A percentile compares a stretch with the other conserved stretches of the same genome.
phyloP scores from a whole-genome alignment of 345 rosid species.

The Turritis glabra region DNA sequence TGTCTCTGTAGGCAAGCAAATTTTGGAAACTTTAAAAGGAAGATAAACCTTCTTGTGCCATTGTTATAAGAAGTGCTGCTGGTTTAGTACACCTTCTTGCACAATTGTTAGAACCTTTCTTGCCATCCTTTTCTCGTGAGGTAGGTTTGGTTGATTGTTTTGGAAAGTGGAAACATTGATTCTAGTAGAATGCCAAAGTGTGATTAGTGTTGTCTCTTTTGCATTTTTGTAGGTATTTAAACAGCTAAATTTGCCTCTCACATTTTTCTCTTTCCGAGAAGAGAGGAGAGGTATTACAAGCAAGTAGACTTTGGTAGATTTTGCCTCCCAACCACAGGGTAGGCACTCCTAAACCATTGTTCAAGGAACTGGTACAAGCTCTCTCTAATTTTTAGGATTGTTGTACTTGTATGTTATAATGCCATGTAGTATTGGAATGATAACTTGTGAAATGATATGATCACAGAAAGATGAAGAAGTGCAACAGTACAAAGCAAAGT shows the following conservation, averaged over 20 bases:
- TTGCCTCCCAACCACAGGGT: constrained; percentile 62
- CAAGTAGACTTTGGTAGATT: no score
- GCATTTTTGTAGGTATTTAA: no score
- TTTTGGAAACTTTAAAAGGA: constrained; percentile 88
- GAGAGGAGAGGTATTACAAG: no score
- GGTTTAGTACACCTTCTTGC: constrained; percentile 87
- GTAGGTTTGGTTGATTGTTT: no score
- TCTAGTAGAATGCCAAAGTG: no score
- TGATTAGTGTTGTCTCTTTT: no score
- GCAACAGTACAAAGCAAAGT: constrained; percentile 56
- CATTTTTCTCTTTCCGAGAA: no score
- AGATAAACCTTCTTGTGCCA: constrained; percentile 64
- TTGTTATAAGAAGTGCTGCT: constrained; percentile 71
- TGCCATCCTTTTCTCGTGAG: no score
- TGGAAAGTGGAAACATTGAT: no score
- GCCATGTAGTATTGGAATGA: neutral
- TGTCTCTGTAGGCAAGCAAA: no score
- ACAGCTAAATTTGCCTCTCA: no score
- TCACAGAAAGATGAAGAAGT: constrained; percentile 66
- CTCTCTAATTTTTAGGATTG: neutral
- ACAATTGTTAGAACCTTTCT: no score
- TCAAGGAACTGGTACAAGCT: constrained; percentile 64
- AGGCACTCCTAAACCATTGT: constrained; percentile 69
- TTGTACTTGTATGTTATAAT: neutral
- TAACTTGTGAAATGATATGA: constrained; percentile 20